Conservation (phyloP, 768 basidiomycete species). For the Tubosaeta sp. region DNA sequence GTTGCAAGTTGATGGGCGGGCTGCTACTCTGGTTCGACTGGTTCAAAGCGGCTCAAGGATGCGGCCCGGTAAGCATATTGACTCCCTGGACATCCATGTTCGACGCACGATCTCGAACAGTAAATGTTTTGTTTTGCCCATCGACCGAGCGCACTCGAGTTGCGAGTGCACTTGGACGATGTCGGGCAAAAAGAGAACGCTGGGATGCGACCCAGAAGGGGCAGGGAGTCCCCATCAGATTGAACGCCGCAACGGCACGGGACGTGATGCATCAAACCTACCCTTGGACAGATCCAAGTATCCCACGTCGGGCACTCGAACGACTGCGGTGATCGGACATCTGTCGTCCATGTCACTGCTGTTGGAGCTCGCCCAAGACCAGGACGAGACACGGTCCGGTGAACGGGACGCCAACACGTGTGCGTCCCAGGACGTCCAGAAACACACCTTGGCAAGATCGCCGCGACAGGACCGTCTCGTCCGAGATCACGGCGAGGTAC, state of each 20-base stretch:
- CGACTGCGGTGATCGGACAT: neutral
- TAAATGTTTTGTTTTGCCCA: neutral
- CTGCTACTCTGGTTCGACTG: too few relatives aligned
- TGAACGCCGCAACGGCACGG: too few relatives aligned
- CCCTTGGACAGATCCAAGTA: neutral
- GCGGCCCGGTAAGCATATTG: too few relatives aligned
- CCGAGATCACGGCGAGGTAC: neutral
- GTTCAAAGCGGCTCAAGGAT: too few relatives aligned
- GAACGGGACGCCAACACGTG: too few relatives aligned
- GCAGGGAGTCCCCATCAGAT: too few relatives aligned
- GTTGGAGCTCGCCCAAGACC: neutral
- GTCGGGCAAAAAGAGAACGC: neutral
- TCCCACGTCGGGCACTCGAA: too few relatives aligned
- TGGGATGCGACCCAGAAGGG: neutral
- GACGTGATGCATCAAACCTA: neutral
- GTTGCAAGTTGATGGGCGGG: too few relatives aligned
- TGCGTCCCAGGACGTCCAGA: too few relatives aligned
- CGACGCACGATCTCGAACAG: too few relatives aligned
- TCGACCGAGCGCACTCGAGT: neutral
- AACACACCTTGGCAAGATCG: too few relatives aligned
- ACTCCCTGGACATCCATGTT: too few relatives aligned
- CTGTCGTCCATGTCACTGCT: neutral
- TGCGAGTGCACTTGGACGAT: neutral
- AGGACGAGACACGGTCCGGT: neutral
- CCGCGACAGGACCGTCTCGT: neutral